Evolutionary conservation across 139 green algal genomes (phyloP).

Genomic region (Desmodesmus armatus): DNA sequence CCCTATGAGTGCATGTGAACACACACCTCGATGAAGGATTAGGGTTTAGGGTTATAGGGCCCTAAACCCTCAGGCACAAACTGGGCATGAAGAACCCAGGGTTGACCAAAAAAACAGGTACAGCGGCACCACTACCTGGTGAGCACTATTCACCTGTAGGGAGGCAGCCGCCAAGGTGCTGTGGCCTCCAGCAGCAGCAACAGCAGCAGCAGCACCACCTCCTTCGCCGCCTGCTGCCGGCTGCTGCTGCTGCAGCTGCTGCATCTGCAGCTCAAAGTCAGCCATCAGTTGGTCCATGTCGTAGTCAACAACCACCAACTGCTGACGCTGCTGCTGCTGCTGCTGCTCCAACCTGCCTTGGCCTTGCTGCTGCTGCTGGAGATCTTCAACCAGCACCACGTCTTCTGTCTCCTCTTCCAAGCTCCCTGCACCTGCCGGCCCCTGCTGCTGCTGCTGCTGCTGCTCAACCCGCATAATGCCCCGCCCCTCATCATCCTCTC

Average conservation of each 20-base stretch:
- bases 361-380: slow-evolving; percentile 7
- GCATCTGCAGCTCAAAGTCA: slow-evolving; percentile 16
- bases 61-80: too few species aligned
- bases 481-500: neutral
- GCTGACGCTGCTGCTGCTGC: neutral
- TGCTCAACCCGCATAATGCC: neutral
- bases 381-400: neutral
- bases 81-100: too few species aligned
- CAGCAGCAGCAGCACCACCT: too few species aligned
- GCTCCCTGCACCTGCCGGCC: neutral
- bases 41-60: too few species aligned
- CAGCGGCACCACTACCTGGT: too few species aligned
- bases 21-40: too few species aligned
- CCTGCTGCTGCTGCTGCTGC: neutral
- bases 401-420: neutral
- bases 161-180: slow-evolving; percentile 34
- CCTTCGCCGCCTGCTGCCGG: too few species aligned
- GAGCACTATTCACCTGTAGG: neutral
- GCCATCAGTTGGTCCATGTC: slow-evolving; percentile 29
- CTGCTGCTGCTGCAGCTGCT: neutral
- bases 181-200: neutral
- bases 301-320: slow-evolving; percentile 2
- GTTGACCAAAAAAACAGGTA: too few species aligned
- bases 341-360: neutral
- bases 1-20: too few species aligned